phyloP scores from a whole-genome alignment of 352 stramenopile species.

The Phytopythium ostracodes region DNA sequence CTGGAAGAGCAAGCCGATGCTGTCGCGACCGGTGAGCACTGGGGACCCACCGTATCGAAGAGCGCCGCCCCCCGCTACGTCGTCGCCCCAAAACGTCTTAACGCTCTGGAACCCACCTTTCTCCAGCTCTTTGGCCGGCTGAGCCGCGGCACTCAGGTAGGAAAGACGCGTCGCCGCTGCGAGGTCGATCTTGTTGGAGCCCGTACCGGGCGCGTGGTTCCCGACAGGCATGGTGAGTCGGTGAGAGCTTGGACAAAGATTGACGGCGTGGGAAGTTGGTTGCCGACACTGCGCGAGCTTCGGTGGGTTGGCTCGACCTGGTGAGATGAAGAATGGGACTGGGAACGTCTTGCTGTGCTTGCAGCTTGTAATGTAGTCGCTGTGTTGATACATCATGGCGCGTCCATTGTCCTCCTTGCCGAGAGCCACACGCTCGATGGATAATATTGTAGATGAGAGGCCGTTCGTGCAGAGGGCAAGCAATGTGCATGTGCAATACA shows the following conservation, averaged over 20 bases:
- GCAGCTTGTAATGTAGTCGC: no score
- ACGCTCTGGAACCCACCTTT: constrained; percentile 22
- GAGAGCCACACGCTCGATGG: no score
- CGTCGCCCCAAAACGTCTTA: constrained; percentile 18
- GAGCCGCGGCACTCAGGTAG: constrained; percentile 22
- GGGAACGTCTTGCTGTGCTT: no score
- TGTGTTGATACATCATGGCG: no score
- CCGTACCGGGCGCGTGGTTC: neutral
- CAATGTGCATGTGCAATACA: no score
- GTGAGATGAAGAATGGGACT: neutral
- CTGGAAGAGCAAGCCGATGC: constrained; percentile 42
- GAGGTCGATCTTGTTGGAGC: constrained; percentile 7
- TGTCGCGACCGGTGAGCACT: constrained; percentile 21
- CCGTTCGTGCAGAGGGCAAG: no score
- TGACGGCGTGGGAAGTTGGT: neutral
- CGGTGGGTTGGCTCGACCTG: neutral
- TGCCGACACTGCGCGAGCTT: neutral
- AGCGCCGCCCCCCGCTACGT: constrained; percentile 31
- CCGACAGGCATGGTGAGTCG: neutral
- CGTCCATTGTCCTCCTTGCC: neutral
- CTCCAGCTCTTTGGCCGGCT: constrained; percentile 19
- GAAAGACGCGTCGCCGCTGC: constrained; percentile 23
- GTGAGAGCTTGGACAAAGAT: neutral
- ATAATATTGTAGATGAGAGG: no score
- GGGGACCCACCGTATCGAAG: constrained; percentile 34